Evolutionary conservation across 192 early-diverging fungal genomes (phyloP).

Genomic region (Linnemannia elongata): DNA sequence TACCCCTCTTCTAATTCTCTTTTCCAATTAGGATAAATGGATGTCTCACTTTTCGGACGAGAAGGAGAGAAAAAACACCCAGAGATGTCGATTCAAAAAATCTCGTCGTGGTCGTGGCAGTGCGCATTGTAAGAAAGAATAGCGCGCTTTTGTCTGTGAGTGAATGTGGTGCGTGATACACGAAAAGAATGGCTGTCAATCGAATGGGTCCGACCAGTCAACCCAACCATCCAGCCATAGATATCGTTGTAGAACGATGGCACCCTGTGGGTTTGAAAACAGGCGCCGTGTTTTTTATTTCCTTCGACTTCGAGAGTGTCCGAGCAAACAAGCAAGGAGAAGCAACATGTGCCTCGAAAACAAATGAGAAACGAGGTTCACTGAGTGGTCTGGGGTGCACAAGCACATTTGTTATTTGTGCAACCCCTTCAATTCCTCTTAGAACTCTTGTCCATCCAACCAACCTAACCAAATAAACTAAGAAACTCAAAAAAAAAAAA

Average conservation of each 20-base stretch:
- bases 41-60: constrained; percentile 1
- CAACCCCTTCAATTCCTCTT: background rate
- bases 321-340: background rate
- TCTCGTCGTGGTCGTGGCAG: background rate
- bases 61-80: background rate
- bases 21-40: background rate
- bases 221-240: too few relatives aligned
- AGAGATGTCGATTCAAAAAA: background rate
- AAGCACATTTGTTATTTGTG: too few relatives aligned
- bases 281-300: too few relatives aligned
- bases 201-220: too few relatives aligned
- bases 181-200: too few relatives aligned
- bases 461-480: background rate
- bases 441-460: background rate
- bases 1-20: too few relatives aligned
- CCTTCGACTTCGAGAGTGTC: background rate
- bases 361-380: background rate
- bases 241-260: too few relatives aligned
- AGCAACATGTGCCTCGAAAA: background rate
- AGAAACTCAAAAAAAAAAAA: background rate
- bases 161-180: too few relatives aligned
- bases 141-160: too few relatives aligned
- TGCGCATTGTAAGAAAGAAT: background rate
- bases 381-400: background rate
- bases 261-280: too few relatives aligned